Evolutionary conservation across 768 basidiomycete genomes (phyloP).

Genomic region (Tremella fuciformis): DNA sequence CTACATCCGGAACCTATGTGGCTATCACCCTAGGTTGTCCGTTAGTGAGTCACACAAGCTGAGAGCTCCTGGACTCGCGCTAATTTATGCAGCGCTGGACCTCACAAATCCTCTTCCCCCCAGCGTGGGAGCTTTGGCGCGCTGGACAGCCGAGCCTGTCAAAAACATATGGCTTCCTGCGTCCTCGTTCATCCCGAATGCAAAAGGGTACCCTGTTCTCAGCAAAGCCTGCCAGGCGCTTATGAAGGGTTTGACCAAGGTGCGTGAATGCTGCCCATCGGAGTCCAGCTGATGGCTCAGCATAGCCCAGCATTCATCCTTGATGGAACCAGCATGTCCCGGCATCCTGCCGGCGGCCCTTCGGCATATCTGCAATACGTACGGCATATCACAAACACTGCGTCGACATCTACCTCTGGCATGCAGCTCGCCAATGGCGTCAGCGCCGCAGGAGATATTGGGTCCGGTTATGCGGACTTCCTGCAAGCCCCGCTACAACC

Average conservation of each 20-base stretch:
- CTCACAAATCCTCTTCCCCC: conserved; percentile 82
- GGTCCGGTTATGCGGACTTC: conserved; percentile 74
- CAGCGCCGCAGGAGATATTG: conserved; percentile 24
- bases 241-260: conserved; percentile 66
- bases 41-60: conserved; percentile 47
- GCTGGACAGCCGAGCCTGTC: conserved; percentile 94
- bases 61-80: neutral
- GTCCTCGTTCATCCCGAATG: conserved; percentile 87
- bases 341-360: conserved; percentile 79
- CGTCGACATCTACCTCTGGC: conserved; percentile 17
- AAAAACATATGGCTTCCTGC: conserved; percentile 83
- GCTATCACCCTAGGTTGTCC: conserved; percentile 59
- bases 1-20: conserved; percentile 81
- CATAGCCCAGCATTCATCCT: conserved; percentile 82
- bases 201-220: conserved; percentile 93
- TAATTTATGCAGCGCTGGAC: conserved; percentile 68
- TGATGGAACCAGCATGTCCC: conserved; percentile 62
- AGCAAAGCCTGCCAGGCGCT: conserved; percentile 90
- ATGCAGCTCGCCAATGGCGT: conserved; percentile 10
- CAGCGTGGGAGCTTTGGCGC: conserved; percentile 67
- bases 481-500: conserved; percentile 94
- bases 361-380: conserved; percentile 82
- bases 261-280: conserved; percentile 11
- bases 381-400: conserved; percentile 45
- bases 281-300: conserved; percentile 54